These are phyloP conservation scores for Fragaria iinumae DNA, from an alignment of 306 rosid genomes.

Conservation along the genomic window DNA sequence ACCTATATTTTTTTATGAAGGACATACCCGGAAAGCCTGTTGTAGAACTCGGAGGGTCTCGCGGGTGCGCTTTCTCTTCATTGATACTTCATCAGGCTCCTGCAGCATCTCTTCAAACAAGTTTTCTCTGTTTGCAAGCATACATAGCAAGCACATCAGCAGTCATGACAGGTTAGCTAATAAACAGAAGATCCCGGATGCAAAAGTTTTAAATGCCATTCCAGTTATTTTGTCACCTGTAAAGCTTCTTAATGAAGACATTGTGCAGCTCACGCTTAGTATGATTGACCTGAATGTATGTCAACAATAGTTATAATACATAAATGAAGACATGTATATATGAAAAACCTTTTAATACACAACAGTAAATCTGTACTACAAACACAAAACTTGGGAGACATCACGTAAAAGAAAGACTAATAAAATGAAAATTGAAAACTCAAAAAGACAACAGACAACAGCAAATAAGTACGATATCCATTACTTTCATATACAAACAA, in stretches of 20 bases:
- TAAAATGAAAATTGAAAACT: too few relatives aligned
- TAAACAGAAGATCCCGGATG: background rate
- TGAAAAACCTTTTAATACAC: background rate
- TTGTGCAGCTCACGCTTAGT: slow-evolving; percentile 94
- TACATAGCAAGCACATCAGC: slow-evolving; percentile 27
- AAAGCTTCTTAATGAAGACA: slow-evolving; percentile 87
- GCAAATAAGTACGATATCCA: background rate
- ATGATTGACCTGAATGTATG: slow-evolving; percentile 74
- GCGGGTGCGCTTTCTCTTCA: slow-evolving; percentile 80
- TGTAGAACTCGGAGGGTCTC: slow-evolving; percentile 88
- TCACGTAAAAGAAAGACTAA: background rate
- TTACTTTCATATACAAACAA: background rate
- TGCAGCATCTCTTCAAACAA: slow-evolving; percentile 93
- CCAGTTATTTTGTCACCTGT: slow-evolving; percentile 48
- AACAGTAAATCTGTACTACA: background rate
- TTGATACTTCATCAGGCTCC: slow-evolving; percentile 87
- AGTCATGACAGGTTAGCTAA: slow-evolving; percentile 5
- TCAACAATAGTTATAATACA: background rate
- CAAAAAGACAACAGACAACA: background rate
- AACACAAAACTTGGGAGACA: background rate
- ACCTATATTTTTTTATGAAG: slow-evolving; percentile 11
- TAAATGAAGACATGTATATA: background rate
- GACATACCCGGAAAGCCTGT: slow-evolving; percentile 80
- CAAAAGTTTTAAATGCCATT: background rate
- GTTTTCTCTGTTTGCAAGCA: slow-evolving; percentile 64